These are phyloP conservation scores for Pseudocercospora eumusae DNA, from an alignment of 2,329 filamentous ascomycete species.

Conservation along the genomic window DNA sequence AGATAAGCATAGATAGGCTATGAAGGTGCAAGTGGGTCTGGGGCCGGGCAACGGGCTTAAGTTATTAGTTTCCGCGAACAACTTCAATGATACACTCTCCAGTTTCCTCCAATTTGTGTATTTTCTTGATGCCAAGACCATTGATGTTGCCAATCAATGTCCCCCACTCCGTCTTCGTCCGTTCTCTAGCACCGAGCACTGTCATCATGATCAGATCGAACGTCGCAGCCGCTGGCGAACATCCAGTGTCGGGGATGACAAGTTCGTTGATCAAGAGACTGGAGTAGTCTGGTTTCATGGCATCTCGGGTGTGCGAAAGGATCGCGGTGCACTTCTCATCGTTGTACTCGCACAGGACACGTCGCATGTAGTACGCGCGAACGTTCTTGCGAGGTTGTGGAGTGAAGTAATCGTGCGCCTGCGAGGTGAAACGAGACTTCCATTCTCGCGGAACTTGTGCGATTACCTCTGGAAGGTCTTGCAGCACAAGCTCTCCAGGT, in stretches of 20 bases:
- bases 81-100: slow-evolving; percentile 2
- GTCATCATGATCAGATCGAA: slow-evolving; percentile 9
- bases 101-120: not conserved
- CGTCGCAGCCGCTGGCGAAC: not conserved
- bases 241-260: slow-evolving; percentile 12
- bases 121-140: not conserved
- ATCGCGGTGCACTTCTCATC: slow-evolving; percentile 28
- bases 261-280: slow-evolving; percentile 14
- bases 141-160: not conserved
- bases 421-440: not conserved
- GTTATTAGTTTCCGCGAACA: slow-evolving; percentile 1
- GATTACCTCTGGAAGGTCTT: slow-evolving; percentile 7
- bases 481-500: not conserved
- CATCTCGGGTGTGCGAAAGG: slow-evolving; percentile 21
- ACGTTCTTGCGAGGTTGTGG: slow-evolving; percentile 30
- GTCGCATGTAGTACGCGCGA: slow-evolving; percentile 29
- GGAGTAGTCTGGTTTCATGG: slow-evolving; percentile 17
- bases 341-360: slow-evolving; percentile 31
- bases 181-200: not conserved
- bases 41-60: not conserved
- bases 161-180: slow-evolving; percentile 6
- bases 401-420: slow-evolving; percentile 25
- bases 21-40: slow-evolving; percentile 3
- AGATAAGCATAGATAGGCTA: slow-evolving; percentile 9
- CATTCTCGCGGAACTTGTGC: slow-evolving; percentile 1